These are phyloP conservation scores for Candida albicans DNA, from an alignment of 1,139 yeast genomes.

Conservation along the genomic window DNA sequence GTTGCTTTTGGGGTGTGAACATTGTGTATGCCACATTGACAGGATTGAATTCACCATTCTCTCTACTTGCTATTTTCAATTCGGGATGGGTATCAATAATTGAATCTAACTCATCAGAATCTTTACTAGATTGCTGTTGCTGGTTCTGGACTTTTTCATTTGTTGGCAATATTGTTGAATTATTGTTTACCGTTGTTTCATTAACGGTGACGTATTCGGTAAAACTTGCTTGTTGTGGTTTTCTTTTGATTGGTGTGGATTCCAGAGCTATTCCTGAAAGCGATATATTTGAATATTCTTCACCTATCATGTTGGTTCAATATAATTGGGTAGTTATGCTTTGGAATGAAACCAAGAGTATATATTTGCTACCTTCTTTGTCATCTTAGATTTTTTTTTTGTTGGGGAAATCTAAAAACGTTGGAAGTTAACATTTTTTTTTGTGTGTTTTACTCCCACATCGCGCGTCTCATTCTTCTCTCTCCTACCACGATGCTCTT, in stretches of 20 bases:
- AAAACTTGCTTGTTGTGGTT: background rate
- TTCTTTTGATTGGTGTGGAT: slow-evolving; percentile 9
- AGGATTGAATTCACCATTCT: slow-evolving; percentile 33
- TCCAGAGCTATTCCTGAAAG: slow-evolving; percentile 10
- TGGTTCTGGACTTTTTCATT: background rate
- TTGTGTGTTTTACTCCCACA: no score
- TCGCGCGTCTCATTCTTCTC: no score
- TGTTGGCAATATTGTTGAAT: slow-evolving; percentile 4
- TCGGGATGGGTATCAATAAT: slow-evolving; percentile 34
- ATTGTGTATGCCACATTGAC: slow-evolving; percentile 44
- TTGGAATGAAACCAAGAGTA: background rate
- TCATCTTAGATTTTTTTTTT: background rate
- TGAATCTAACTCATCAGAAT: slow-evolving; percentile 13
- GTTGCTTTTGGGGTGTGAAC: slow-evolving; percentile 36
- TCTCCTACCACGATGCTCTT: no score
- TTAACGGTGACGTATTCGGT: slow-evolving; percentile 7
- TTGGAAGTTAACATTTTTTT: no score
- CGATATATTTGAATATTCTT: slow-evolving; percentile 11
- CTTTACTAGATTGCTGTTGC: slow-evolving; percentile 5
- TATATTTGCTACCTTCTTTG: no score
- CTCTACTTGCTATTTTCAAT: slow-evolving; percentile 27
- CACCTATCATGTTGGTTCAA: background rate
- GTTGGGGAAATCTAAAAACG: no score
- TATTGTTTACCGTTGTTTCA: slow-evolving; percentile 1
- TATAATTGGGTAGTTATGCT: background rate